Evolutionary conservation across 352 stramenopile species (phyloP).

Genomic region (Plasmopara halstedii): DNA sequence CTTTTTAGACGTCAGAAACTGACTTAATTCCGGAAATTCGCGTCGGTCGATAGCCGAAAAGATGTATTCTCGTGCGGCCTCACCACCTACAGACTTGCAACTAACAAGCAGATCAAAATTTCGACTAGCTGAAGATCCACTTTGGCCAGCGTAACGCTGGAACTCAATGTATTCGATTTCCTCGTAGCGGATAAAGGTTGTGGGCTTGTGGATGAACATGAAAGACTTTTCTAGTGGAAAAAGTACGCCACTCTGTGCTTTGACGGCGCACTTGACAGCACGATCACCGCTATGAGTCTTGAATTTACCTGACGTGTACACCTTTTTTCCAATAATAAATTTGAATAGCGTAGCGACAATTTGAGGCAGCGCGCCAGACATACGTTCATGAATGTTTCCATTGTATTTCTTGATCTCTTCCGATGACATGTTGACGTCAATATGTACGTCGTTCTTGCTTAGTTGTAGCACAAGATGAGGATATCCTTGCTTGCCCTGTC

Average conservation of each 20-base stretch:
- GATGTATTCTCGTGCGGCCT: conserved; percentile 84
- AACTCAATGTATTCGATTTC: conserved; percentile 98
- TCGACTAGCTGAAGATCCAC: conserved; percentile 74
- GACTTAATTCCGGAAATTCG: conserved; percentile 92
- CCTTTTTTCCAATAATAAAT: conserved; percentile 94
- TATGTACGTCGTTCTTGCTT: conserved; percentile 77
- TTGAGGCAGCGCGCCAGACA: conserved; percentile 94
- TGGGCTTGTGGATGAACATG: conserved; percentile 99
- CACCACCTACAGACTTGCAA: conserved; percentile 83
- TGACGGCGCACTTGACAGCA: conserved; percentile 87
- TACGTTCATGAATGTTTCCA: conserved; percentile 93
- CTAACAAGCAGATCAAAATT: conserved; percentile 96
- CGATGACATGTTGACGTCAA: conserved; percentile 93
- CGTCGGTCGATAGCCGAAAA: conserved; percentile 95
- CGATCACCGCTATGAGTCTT: conserved; percentile 82
- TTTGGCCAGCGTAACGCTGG: conserved; percentile 93
- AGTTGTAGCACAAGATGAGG: conserved; percentile 97
- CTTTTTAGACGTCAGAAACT: conserved; percentile 94
- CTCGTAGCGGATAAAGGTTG: conserved; percentile 97
- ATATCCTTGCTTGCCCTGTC: conserved; percentile 98
- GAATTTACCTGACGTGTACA: conserved; percentile 93
- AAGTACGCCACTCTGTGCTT: conserved; percentile 94
- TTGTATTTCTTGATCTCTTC: conserved; percentile 98
- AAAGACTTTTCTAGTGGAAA: conserved; percentile 98
- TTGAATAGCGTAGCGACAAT: conserved; percentile 99